phyloP scores from a whole-genome alignment of 306 rosid species.

The Geum urbanum region DNA sequence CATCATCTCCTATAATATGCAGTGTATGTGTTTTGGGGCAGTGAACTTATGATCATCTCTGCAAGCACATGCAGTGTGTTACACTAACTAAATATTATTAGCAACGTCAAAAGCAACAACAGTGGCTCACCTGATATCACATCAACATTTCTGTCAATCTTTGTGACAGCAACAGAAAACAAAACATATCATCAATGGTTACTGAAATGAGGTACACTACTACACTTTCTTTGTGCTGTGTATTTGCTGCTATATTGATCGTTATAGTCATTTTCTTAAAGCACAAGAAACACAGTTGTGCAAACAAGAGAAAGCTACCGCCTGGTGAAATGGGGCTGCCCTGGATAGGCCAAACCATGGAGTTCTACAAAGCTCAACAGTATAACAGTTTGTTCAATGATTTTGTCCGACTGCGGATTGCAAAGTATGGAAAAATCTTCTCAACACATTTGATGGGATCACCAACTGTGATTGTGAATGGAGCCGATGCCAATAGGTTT shows the following conservation, averaged over 20 bases:
- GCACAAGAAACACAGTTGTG: conserved; percentile 29
- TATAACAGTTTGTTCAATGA: conserved; percentile 55
- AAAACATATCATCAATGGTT: conserved; percentile 29
- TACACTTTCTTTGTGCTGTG: conserved; percentile 28
- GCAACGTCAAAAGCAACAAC: conserved; percentile 7
- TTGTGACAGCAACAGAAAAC: not conserved
- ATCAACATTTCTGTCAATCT: not conserved
- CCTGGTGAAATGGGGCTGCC: conserved; percentile 80
- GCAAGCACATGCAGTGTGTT: conserved; percentile 13
- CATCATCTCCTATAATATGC: conserved; percentile 21
- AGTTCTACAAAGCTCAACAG: conserved; percentile 62
- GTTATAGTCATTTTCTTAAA: conserved; percentile 22
- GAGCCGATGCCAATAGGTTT: conserved; percentile 67
- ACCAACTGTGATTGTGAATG: conserved; percentile 71
- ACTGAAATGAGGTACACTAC: conserved; percentile 17
- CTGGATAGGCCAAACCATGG: conserved; percentile 78
- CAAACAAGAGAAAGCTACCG: conserved; percentile 39
- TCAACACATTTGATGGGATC: conserved; percentile 78
- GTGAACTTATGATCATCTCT: conserved; percentile 7
- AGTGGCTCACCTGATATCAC: conserved; percentile 16
- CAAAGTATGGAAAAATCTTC: conserved; percentile 60
- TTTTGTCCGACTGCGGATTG: conserved; percentile 47
- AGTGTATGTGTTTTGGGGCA: not conserved
- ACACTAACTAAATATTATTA: too few relatives aligned
- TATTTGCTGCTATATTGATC: conserved; percentile 22